Percentiles rank a stretch among this genome's conserved stretches.
Evolutionary conservation across 495 filamentous ascomycete species (phyloP).

Genomic region (Penicillium steckii): DNA sequence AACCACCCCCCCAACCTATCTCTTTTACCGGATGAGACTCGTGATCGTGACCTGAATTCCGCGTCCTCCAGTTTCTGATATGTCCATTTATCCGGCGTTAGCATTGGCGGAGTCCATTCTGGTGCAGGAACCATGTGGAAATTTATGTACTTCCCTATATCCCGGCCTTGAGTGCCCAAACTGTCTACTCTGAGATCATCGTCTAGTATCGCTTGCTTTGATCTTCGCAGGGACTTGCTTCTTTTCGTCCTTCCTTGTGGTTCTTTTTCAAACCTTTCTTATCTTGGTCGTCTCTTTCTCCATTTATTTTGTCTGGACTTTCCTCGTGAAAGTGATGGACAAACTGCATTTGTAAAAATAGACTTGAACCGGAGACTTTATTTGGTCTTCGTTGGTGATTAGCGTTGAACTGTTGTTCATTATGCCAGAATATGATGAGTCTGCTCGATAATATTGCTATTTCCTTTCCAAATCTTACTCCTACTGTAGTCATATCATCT

Average conservation of each 20-base stretch:
- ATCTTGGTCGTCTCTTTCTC: slow-evolving; percentile 15
- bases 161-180: slow-evolving; percentile 10
- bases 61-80: slow-evolving; percentile 26
- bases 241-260: slow-evolving; percentile 13
- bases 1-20: slow-evolving; percentile 10
- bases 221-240: slow-evolving; percentile 9
- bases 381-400: slow-evolving; percentile 40
- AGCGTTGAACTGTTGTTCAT: slow-evolving; percentile 39
- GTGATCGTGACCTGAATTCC: slow-evolving; percentile 23
- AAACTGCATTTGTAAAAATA: slow-evolving; percentile 47
- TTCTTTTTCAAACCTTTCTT: slow-evolving; percentile 15
- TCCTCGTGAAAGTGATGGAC: slow-evolving; percentile 17
- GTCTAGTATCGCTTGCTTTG: slow-evolving; percentile 7
- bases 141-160: slow-evolving; percentile 28
- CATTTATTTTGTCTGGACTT: slow-evolving; percentile 1
- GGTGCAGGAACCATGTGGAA: slow-evolving; percentile 27
- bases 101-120: slow-evolving; percentile 31
- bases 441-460: slow-evolving; percentile 12
- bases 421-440: slow-evolving; percentile 45
- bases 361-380: slow-evolving; percentile 33
- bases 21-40: slow-evolving; percentile 23
- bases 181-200: neutral
- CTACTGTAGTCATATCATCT: too few species aligned
- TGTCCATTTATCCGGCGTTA: slow-evolving; percentile 34
- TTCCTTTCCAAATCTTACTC: neutral